phyloP scores from a whole-genome alignment of 179 eudicot genomes.

The Vitellaria paradoxa region DNA sequence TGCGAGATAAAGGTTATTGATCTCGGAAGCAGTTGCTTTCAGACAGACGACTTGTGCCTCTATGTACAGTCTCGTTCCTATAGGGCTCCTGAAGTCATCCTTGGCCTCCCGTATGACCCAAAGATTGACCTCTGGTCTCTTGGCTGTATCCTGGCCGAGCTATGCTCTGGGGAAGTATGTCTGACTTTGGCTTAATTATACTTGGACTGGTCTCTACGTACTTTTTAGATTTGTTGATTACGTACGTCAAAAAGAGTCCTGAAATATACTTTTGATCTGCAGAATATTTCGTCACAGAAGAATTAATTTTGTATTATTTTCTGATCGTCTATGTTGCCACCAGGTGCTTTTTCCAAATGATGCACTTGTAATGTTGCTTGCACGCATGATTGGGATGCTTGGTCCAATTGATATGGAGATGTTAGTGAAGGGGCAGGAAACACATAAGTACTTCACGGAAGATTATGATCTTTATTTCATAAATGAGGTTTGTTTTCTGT shows the following conservation, averaged over 20 bases:
- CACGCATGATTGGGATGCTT: conserved; percentile 69
- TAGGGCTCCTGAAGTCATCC: conserved; percentile 93
- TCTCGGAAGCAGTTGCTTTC: conserved; percentile 86
- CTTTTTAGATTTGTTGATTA: neutral
- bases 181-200: neutral
- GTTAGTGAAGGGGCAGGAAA: conserved; percentile 72
- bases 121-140: conserved; percentile 95
- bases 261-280: neutral
- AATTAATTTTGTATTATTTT: no score
- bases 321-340: conserved; percentile 15
- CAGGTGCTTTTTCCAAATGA: conserved; percentile 97
- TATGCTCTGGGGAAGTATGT: conserved; percentile 82
- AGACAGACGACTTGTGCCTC: conserved; percentile 64
- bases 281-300: neutral
- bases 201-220: neutral
- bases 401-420: conserved; percentile 87
- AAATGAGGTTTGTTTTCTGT: conserved; percentile 53
- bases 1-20: conserved; percentile 75
- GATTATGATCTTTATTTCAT: conserved; percentile 68
- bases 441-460: conserved; percentile 76
- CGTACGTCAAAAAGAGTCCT: no score
- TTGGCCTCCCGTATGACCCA: conserved; percentile 87
- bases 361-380: conserved; percentile 61
- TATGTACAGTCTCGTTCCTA: conserved; percentile 96
- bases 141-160: conserved; percentile 91